Evolutionary conservation across 805 yeast species (phyloP), one percentile per base, ranked within the genome.

Genomic region (Kazachstania kunashirensis): DNA sequence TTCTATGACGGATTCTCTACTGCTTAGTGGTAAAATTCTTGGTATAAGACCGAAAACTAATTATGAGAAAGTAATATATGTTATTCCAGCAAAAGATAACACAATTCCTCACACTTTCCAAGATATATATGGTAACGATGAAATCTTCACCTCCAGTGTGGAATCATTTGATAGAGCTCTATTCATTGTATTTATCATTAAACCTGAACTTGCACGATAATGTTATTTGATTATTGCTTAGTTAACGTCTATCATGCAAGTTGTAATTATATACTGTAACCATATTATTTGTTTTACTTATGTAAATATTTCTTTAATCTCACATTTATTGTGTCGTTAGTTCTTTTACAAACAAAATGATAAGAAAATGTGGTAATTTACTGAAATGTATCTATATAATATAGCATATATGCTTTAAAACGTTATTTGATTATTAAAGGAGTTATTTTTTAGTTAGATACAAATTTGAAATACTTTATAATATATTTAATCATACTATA

Each of bases 21-120:
- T 41, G 24, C 34, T 34, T 5, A 38, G 44, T 25, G 46, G 49
- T 12, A 47, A 48, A 28, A 42, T 50, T 7, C 40, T 50, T 6
- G 57, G 57, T n/a, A 39, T 53, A 8, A 42, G 33, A 29, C 39
- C 41, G 24, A 48, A 49, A 28, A 39, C 39, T 33, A 10, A 34
- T 24, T 44, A 48, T 29, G 50, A 45, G 18, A 50, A 48, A 34
- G 46, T 48, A 40, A 42, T 39, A 39, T 34, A 51, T 68, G 14
- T 78, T 75, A 38, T 52, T 26, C 47, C 53, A 3, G 39, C 46
- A n/a, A 35, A 39, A 14, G 29, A 31, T 26, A 37, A 44, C 64
- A 49, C 50, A 19, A 17, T 36, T 11, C 40, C 44, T 3, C 9
- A 26, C 2, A 21, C 33, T 4, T 19, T 40, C 6, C 12, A 33